Percentiles rank a stretch among this genome's conserved stretches.
Conservation (phyloP, 202 grass and related monocot species). For the Thinopyrum obtusiflorum region DNA sequence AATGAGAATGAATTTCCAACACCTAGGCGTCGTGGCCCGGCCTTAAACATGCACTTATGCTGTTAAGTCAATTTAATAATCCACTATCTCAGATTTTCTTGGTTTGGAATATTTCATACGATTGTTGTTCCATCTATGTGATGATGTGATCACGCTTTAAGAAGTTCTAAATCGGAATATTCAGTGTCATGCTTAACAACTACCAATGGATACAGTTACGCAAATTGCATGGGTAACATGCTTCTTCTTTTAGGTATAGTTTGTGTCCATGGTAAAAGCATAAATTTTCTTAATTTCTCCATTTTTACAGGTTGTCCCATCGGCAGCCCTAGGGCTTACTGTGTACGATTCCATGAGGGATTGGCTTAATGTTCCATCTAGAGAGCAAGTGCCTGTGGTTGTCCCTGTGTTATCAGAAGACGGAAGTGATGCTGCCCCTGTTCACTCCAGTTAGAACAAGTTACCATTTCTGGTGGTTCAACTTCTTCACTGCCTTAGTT, state of each 20-base stretch:
- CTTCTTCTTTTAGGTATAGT: neutral
- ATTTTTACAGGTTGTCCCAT: constrained; percentile 72
- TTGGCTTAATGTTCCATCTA: constrained; percentile 82
- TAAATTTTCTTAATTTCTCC: neutral
- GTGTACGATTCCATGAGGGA: constrained; percentile 82
- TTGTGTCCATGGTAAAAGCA: neutral
- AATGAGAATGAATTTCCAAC: too few relatives aligned
- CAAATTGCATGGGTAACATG: neutral
- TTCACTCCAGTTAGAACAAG: constrained; percentile 57
- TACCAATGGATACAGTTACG: neutral
- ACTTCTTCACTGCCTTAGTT: constrained; percentile 13
- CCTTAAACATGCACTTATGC: neutral
- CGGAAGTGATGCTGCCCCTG: constrained; percentile 39
- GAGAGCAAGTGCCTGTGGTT: constrained; percentile 52
- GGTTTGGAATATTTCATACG: constrained; percentile 7
- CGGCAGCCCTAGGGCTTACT: constrained; percentile 91
- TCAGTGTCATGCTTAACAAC: neutral
- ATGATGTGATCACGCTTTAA: neutral
- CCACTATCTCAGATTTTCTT: neutral
- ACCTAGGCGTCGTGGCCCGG: too few relatives aligned
- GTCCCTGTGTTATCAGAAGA: constrained; percentile 49
- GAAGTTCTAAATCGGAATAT: neutral
- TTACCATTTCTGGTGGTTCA: neutral
- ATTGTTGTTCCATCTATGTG: neutral
- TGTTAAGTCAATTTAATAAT: constrained; percentile 8